Conservation (phyloP, 352 stramenopile species). For the Globisporangium echinulatum region DNA sequence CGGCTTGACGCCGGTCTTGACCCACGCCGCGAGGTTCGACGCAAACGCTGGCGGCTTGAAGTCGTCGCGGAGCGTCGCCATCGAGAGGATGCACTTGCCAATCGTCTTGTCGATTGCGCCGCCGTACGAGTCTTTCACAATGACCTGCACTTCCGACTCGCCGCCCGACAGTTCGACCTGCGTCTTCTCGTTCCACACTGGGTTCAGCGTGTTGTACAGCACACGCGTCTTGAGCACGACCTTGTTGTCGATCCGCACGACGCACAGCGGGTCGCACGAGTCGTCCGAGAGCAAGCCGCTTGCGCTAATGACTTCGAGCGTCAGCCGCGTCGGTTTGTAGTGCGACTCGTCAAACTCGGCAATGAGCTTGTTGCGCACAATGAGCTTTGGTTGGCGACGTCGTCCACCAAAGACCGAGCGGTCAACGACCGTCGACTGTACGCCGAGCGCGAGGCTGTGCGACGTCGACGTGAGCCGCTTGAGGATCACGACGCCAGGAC, state of each 20-base stretch:
- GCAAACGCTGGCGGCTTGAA: slow-evolving; percentile 69
- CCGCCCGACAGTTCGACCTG: slow-evolving; percentile 45
- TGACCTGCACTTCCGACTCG: slow-evolving; percentile 62
- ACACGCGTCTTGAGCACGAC: slow-evolving; percentile 65
- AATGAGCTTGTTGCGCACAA: slow-evolving; percentile 61
- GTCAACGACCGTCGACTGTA: slow-evolving; percentile 78
- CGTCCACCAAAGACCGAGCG: slow-evolving; percentile 70
- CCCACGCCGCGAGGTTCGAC: slow-evolving; percentile 74
- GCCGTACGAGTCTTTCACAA: slow-evolving; percentile 82
- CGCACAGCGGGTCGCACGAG: slow-evolving; percentile 72
- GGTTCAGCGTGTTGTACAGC: slow-evolving; percentile 85
- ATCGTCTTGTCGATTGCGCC: slow-evolving; percentile 73
- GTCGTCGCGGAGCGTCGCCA: slow-evolving; percentile 67
- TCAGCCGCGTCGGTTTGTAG: slow-evolving; percentile 51
- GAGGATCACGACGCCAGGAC: slow-evolving; percentile 73
- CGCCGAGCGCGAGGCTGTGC: slow-evolving; percentile 68
- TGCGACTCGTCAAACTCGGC: slow-evolving; percentile 55
- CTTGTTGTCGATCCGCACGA: slow-evolving; percentile 64
- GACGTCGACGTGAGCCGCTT: slow-evolving; percentile 83
- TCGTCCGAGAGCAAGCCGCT: slow-evolving; percentile 67
- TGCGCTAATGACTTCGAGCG: slow-evolving; percentile 64
- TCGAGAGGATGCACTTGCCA: slow-evolving; percentile 67
- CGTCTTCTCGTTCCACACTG: slow-evolving; percentile 71
- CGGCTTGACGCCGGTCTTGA: slow-evolving; percentile 71
- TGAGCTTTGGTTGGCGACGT: slow-evolving; percentile 58